Evolutionary conservation across 208 protist genomes (phyloP), one percentile per base, ranked within the genome.

Genomic region (Borovskyia barvae): DNA sequence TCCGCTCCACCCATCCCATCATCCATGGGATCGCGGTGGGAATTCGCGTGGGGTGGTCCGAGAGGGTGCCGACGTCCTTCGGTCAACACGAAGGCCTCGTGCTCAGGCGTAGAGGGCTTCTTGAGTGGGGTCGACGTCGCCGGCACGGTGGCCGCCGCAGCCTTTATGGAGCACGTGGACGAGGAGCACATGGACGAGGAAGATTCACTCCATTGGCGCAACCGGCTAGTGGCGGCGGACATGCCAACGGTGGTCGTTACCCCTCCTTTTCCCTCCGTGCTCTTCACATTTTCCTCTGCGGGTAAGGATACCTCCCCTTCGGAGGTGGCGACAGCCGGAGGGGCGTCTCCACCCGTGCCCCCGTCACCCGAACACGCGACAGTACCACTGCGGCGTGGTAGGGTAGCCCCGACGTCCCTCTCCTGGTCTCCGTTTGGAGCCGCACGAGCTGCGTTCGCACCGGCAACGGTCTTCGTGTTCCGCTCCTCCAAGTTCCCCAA

Each of bases 191-290:
- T 35, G 29, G 54, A 60, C 14, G 53, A 59, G n/a, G 37, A 47
- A 20, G 54, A 62, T 19, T 41, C 35, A 48, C 57, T 30, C 64
- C 64, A 70, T 32, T 33, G 24, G 15, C 64, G 64, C 64, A 70
- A 48, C 12, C 37, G 50, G 47, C 54, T 43, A 2, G 37, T 57
- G 24, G 30, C 28, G 29, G 46, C 37, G 14, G 19, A 39, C 33
- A 32, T 15, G 6, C 29, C 19, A 5, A 5, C 39, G 15, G 39
- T 19, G 22, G 7, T 19, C n/a, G 7, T 19, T 19, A 19, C 33
- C 33, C 33, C n/a, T 15, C n/a, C 41, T 8, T 8, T 5, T 25
- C 29, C 28, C 36, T n/a, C n/a, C 12, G 36, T 43, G 15, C 15
- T 43, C 37, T 28, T 30, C 25, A 17, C 26, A 41, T 39, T 39